These are phyloP conservation scores for Sisymbrium irio DNA, from an alignment of 345 rosid genomes.

Conservation along the genomic window DNA sequence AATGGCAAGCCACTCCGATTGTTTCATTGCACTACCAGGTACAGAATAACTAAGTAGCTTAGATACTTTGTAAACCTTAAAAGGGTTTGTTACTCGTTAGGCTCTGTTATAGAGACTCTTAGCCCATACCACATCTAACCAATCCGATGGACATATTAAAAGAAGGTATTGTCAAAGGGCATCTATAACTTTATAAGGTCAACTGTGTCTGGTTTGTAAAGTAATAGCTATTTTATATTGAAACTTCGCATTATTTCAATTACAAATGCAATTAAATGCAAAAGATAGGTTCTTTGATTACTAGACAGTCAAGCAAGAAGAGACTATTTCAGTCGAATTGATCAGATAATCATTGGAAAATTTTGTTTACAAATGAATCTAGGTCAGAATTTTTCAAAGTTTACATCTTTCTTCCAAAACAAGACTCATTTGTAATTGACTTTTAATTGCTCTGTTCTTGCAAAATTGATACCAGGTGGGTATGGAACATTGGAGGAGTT, in stretches of 20 bases:
- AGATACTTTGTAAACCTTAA: background rate
- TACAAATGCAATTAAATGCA: background rate
- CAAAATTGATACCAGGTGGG: slow-evolving; percentile 57
- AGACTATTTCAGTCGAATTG: background rate
- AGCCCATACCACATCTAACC: background rate
- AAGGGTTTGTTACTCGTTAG: background rate
- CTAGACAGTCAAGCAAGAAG: background rate
- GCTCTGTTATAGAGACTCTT: background rate
- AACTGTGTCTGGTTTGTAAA: background rate
- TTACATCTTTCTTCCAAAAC: slow-evolving; percentile 12
- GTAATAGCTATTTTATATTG: background rate
- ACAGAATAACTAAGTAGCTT: slow-evolving; percentile 14
- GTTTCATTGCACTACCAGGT: slow-evolving; percentile 98
- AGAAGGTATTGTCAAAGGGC: background rate
- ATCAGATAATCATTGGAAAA: background rate
- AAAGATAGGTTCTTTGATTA: background rate
- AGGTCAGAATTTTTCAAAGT: background rate
- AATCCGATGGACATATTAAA: background rate
- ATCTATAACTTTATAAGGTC: background rate
- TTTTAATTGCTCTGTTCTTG: slow-evolving; percentile 7
- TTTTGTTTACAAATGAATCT: background rate
- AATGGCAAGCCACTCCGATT: slow-evolving; percentile 93
- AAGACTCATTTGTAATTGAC: background rate
- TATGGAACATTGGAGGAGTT: slow-evolving; percentile 93
- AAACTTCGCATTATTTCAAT: background rate